Evolutionary conservation across 2,329 filamentous ascomycete genomes (phyloP), one percentile per base, ranked within the genome.

Genomic region (Colletotrichum higginsianum): DNA sequence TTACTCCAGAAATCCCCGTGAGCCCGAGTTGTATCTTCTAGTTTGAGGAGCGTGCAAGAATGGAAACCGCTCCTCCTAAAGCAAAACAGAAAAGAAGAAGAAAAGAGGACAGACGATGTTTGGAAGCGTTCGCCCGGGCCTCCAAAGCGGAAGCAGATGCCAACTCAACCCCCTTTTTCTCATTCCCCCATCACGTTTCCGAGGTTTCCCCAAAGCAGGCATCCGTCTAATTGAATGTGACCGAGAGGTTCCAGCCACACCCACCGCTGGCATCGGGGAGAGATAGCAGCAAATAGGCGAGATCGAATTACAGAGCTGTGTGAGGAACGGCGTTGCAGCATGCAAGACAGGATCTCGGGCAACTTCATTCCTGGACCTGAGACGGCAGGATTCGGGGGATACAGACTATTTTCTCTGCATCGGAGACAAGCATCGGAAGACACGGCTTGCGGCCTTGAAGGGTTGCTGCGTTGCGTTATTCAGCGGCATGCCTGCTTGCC

Each of bases 331-430:
- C 21, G 40, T 61, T 53, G 46, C 55, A 49, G 52, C 56, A 44
- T 67, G 16, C 46, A 46, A 13, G 40, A 16, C 16, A 21, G 35
- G 15, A 52, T 40, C 44, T 16, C 26, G 16, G 57, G 64, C 64
- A 66, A 66, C 64, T 46, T 53, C 46, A 61, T 66, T 66, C 64
- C 55, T 66, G 21, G 44, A 30, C 42, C 55, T 42, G 21, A 26
- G 21, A 9, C 12, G n/a, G n/a, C 12, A n/a, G 40, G 15, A n/a
- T 55, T 38, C 0, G 12, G 18, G 49, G 38, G 21, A 55, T 44
- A 12, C 18, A 16, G 16, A 2, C 11, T 4, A 7, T 64, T n/a
- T 30, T 26, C 35, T 16, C 26, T 42, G 16, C 50, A 50, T 56
- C 58, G 42, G 26, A 21, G 18, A 53, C 26, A 23, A 53, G n/a